phyloP scores from a whole-genome alignment of 2,329 filamentous ascomycete genomes.

The Aspergillus quadricinctus region DNA sequence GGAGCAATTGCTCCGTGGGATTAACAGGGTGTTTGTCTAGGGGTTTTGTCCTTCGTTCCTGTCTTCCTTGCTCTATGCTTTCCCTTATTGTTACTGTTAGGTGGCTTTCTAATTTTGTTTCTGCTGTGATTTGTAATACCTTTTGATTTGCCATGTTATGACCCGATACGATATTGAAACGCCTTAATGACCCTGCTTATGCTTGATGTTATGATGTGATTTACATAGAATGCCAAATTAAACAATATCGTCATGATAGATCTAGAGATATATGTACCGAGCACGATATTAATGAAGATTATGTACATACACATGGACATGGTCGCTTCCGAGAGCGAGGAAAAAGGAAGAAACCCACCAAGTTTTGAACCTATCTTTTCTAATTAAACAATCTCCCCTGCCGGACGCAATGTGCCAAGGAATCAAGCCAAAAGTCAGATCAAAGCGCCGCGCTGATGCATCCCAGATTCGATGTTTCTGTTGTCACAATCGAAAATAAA shows the following conservation, averaged over 20 bases:
- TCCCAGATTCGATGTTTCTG: slow-evolving; percentile 7
- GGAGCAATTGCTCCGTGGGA: slow-evolving; percentile 32
- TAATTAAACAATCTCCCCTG: slow-evolving; percentile 7
- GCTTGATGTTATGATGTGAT: neutral
- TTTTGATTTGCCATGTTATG: neutral
- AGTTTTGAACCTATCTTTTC: neutral
- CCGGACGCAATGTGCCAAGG: slow-evolving; percentile 1
- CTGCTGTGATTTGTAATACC: neutral
- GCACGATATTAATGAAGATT: slow-evolving; percentile 2
- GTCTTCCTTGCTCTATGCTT: neutral
- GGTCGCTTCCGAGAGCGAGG: neutral
- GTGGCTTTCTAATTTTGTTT: neutral
- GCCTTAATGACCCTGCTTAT: neutral
- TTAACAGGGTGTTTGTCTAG: slow-evolving; percentile 22
- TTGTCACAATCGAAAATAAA: neutral
- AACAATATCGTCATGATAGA: neutral
- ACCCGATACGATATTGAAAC: neutral
- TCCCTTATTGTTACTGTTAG: neutral
- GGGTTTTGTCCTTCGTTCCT: slow-evolving; percentile 3
- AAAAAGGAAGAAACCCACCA: neutral
- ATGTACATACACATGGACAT: slow-evolving; percentile 12
- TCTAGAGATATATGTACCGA: neutral
- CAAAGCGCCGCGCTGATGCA: slow-evolving; percentile 16
- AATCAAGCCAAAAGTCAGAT: slow-evolving; percentile 1
- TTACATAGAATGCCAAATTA: neutral